phyloP scores from a whole-genome alignment of 2,329 filamentous ascomycete genomes.

The Rhinocladiella mackenziei region DNA sequence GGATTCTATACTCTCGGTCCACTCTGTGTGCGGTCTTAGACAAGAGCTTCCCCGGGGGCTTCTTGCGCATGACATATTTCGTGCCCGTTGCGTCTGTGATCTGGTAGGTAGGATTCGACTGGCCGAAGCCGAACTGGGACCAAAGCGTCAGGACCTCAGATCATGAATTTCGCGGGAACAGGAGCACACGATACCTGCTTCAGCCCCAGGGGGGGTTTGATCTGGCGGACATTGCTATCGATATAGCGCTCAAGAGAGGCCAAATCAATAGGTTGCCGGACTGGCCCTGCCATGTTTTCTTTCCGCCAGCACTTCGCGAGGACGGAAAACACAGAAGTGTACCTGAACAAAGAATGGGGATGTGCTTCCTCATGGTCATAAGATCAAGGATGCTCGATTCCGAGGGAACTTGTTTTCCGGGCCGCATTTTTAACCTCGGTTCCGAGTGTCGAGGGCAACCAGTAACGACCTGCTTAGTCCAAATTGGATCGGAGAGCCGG shows the following conservation, averaged over 20 bases:
- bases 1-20: conserved; percentile 89
- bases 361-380: no score
- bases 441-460: no score
- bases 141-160: neutral
- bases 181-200: conserved; percentile 66
- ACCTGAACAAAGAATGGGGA: neutral
- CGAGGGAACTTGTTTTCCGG: no score
- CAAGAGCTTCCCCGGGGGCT: conserved; percentile 88
- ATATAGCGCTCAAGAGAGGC: conserved; percentile 76
- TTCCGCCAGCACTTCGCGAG: neutral
- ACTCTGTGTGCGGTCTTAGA: conserved; percentile 94
- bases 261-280: conserved; percentile 88
- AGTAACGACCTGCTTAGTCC: neutral
- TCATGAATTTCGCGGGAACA: neutral
- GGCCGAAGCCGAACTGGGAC: conserved; percentile 84
- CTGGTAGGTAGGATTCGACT: conserved; percentile 96
- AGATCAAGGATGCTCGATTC: neutral
- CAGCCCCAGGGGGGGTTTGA: conserved; percentile 76
- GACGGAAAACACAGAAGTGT: neutral
- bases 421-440: neutral
- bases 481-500: neutral
- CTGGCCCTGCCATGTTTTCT: conserved; percentile 66
- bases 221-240: conserved; percentile 70
- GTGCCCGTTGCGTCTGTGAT: conserved; percentile 66
- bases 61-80: conserved; percentile 91